phyloP scores from a whole-genome alignment of 2,329 filamentous ascomycete species.

The Calonectria hawksworthii region DNA sequence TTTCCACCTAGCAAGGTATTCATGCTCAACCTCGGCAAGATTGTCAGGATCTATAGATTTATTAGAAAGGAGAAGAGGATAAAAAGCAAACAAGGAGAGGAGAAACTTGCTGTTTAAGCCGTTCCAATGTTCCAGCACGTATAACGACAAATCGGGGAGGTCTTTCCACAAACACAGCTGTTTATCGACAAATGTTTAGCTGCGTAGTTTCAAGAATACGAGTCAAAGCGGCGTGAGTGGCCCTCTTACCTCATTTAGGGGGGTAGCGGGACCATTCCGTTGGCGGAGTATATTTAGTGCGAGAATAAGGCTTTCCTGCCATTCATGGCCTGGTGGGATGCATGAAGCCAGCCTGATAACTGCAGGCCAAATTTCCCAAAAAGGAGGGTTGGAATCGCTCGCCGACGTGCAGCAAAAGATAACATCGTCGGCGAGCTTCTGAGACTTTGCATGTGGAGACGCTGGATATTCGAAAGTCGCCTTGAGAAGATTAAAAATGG shows the following conservation, averaged over 20 bases:
- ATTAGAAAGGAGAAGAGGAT: not conserved
- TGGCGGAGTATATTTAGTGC: not conserved
- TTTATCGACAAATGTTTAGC: not conserved
- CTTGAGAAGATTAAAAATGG: not conserved
- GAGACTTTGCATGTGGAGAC: not conserved
- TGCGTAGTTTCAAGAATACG: not conserved
- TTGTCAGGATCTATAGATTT: not conserved
- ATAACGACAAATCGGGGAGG: not conserved
- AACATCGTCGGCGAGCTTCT: not conserved
- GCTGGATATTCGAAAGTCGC: not conserved
- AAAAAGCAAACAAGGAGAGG: not conserved
- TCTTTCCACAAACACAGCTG: not conserved
- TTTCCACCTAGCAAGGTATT: not conserved
- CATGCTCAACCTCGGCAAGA: not conserved
- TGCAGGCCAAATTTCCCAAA: constrained; percentile 3
- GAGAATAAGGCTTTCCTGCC: not conserved
- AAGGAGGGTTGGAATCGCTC: not conserved
- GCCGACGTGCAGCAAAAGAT: not conserved
- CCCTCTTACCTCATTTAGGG: not conserved
- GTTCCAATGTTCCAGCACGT: not conserved
- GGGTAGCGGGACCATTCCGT: not conserved
- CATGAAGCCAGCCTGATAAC: not conserved
- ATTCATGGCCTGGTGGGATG: not conserved
- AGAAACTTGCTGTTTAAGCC: not conserved
- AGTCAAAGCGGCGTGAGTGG: not conserved